Evolutionary conservation across 108 stramenopile genomes (phyloP).

Genomic region (Parmales sp.): DNA sequence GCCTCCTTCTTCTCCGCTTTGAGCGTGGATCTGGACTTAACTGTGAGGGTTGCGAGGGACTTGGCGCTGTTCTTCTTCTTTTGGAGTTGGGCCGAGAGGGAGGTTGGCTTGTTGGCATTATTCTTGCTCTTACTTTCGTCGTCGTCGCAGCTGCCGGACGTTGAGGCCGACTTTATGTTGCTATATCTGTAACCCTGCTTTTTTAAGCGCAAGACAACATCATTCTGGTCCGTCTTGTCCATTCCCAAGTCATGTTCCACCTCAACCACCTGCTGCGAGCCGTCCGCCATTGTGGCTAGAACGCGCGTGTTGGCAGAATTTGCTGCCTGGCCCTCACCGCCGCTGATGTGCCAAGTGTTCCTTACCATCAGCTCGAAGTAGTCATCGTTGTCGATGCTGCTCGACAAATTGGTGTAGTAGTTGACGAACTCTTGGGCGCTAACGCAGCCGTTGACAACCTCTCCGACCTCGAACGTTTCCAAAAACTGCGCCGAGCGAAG

Average conservation of each 20-base stretch:
- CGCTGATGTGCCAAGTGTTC: background rate
- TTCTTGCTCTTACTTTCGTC: background rate
- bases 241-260: background rate
- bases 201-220: background rate
- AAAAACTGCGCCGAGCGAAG: too few relatives aligned
- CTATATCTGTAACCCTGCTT: background rate
- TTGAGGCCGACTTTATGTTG: too few relatives aligned
- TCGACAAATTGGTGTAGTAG: slow-evolving; percentile 14
- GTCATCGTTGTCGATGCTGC: slow-evolving; percentile 7
- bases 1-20: slow-evolving; percentile 9
- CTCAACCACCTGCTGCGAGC: background rate
- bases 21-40: background rate
- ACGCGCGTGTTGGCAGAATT: background rate
- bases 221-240: background rate
- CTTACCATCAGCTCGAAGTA: slow-evolving; percentile 15
- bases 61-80: background rate
- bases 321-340: background rate
- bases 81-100: background rate
- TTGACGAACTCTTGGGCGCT: slow-evolving; percentile 8
- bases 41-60: background rate
- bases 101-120: background rate
- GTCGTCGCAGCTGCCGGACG: background rate
- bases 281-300: background rate
- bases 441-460: slow-evolving; percentile 22
- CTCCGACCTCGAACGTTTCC: slow-evolving; percentile 27